Base-by-base conservation (phyloP, 371 early-diverging fungal species). In the Circinella minor region DNA sequence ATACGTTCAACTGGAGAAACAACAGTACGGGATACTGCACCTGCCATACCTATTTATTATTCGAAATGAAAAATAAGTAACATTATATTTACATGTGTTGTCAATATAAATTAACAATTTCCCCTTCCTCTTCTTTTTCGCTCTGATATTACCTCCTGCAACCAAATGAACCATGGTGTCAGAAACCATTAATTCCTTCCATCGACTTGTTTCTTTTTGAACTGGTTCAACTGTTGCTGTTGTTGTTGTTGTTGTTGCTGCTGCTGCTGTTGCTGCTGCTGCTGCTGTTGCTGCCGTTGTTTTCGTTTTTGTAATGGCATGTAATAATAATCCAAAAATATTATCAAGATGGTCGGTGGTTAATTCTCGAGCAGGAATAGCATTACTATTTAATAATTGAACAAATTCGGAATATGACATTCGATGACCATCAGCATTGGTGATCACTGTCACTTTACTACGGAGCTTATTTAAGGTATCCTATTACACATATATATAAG, bases 1-100 rank as follows among this genome's bases (percentile, higher is more conserved):
- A 95, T 89, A 66, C 97, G 89, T 81, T 97, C 98, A 66, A 97
- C 86, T 36, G 98, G 98, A 65, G 94, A 95, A 34, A 96, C 96
- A 1, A 91, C 92, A 0, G 96, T 96, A 48, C 98, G 89, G 65
- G 94, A 94, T 38, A 97, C 91, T 0, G 95, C 96, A 27, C 98
- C 98, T 43, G 97, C 95, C 63, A 95, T 78, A 49, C 70, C 70
- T 70, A 64, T 69, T 34, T 7, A 54, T 27, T 6, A 54, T 18
- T 6, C 43, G 43, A 9, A 43, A 43, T 43, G 43, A 11, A 11
- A 39, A 43, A 43, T 6, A 11, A 43, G 51, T 51, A 15, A 15
- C 8, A 51, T n/a, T 51, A 51, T 51, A 51, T 13, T n/a, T 5
- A 51, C 51, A 14, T 5, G 5, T 49, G 8, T 38, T 38, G 17